Conservation (phyloP, 805 yeast species). For the Candida suzukii region DNA sequence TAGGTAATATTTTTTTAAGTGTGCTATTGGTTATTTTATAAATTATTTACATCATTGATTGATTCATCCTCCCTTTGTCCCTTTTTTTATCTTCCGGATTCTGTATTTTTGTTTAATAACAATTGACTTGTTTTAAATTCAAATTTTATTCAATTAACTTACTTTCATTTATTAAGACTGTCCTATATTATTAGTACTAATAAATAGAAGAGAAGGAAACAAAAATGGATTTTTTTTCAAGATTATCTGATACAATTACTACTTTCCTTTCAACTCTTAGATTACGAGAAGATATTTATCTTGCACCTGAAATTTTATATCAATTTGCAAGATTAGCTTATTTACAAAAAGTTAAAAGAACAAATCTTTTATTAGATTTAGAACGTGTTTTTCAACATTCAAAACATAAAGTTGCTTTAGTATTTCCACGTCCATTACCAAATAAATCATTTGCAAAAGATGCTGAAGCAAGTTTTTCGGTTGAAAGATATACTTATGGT, state of each 20-base stretch:
- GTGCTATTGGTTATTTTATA: no score
- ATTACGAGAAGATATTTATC: conserved; percentile 43
- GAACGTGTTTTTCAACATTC: conserved; percentile 45
- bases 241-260: neutral
- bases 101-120: no score
- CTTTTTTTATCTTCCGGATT: no score
- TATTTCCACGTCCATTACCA: conserved; percentile 45
- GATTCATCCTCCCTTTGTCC: no score
- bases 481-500: conserved; percentile 57
- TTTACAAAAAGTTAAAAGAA: conserved; percentile 29
- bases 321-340: conserved; percentile 35
- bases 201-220: no score
- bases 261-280: conserved; percentile 36
- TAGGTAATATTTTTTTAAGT: no score
- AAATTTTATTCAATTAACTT: no score
- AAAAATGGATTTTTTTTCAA: neutral
- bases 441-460: conserved; percentile 27
- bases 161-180: no score
- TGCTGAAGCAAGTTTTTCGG: conserved; percentile 31
- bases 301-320: conserved; percentile 37
- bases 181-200: no score
- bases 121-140: no score
- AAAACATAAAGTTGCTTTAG: conserved; percentile 53
- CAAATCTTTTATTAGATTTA: conserved; percentile 66
- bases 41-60: no score